Percentiles rank a stretch among this genome's conserved stretches.
phyloP scores from a whole-genome alignment of 225 moss, liverwort and hornwort genomes.

The Lunularia cruciata region DNA sequence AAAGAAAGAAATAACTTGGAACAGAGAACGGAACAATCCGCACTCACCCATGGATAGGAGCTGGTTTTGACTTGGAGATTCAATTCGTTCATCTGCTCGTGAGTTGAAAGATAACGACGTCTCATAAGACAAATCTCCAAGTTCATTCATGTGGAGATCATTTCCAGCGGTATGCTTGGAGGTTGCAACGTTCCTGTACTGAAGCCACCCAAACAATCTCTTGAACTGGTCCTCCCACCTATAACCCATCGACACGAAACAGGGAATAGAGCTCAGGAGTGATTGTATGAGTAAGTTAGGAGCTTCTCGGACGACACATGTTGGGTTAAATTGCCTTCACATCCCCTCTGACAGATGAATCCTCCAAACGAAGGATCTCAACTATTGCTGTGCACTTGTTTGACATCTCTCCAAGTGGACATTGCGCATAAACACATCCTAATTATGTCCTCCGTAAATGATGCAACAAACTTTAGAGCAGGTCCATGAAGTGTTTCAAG shows the following conservation, averaged over 20 bases:
- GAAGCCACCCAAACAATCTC: slow-evolving; percentile 18
- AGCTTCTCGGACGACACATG: no score
- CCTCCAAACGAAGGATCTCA: no score
- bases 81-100: slow-evolving; percentile 5
- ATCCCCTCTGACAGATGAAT: no score
- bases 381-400: no score
- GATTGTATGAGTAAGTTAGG: no score
- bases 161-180: neutral
- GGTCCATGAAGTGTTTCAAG: no score
- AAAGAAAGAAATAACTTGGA: neutral
- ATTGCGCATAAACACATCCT: no score
- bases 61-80: slow-evolving; percentile 5
- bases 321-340: no score
- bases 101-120: slow-evolving; percentile 1
- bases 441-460: no score
- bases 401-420: no score
- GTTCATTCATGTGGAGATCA: slow-evolving; percentile 26
- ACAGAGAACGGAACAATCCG: no score
- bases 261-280: slow-evolving; percentile 2
- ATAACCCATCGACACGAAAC: slow-evolving; percentile 13
- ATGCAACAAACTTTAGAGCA: no score
- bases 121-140: slow-evolving; percentile 19
- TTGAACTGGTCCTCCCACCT: slow-evolving; percentile 16
- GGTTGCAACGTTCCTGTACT: slow-evolving; percentile 21
- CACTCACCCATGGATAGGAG: neutral